Percentiles rank a stretch among this genome's conserved stretches.
Evolutionary conservation across 2,329 filamentous ascomycete genomes (phyloP).

Genomic region (Alternaria longipes): DNA sequence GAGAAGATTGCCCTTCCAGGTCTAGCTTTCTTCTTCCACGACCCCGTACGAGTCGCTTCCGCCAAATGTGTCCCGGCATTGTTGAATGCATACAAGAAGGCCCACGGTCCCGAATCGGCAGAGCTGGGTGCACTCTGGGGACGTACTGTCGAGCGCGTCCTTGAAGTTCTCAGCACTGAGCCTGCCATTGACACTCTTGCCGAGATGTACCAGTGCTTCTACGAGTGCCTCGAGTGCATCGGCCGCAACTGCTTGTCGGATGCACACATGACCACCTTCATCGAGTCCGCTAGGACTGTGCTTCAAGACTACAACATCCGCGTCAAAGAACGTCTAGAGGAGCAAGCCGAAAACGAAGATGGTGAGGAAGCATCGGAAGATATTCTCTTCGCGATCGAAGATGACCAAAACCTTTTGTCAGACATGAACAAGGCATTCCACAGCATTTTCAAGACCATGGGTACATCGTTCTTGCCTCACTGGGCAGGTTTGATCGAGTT

Average conservation of each 20-base stretch:
- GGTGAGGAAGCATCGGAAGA: constrained; percentile 91
- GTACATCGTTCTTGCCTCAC: constrained; percentile 79
- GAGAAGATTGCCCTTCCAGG: constrained; percentile 95
- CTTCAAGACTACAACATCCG: constrained; percentile 93
- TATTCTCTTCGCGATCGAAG: constrained; percentile 88
- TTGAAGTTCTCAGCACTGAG: constrained; percentile 92
- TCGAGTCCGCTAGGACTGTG: constrained; percentile 83
- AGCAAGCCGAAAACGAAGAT: constrained; percentile 83
- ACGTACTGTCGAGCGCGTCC: constrained; percentile 84
- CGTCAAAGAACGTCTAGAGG: constrained; percentile 83
- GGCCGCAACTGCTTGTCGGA: constrained; percentile 82
- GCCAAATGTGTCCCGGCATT: constrained; percentile 94
- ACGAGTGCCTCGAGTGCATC: constrained; percentile 94
- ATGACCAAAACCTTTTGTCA: constrained; percentile 93
- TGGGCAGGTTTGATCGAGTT: constrained; percentile 89
- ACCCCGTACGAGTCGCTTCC: constrained; percentile 92
- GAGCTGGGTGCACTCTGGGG: constrained; percentile 86
- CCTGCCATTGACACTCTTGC: constrained; percentile 95
- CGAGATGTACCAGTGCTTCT: constrained; percentile 99
- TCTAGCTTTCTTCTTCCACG: constrained; percentile 98
- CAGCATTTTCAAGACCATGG: constrained; percentile 97
- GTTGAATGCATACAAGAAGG: constrained; percentile 92
- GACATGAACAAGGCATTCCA: constrained; percentile 99
- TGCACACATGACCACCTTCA: constrained; percentile 85
- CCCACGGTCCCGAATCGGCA: constrained; percentile 80